Evolutionary conservation across 352 stramenopile genomes (phyloP), one percentile per base, ranked within the genome.

Genomic region (Phytopythium kandeliae): DNA sequence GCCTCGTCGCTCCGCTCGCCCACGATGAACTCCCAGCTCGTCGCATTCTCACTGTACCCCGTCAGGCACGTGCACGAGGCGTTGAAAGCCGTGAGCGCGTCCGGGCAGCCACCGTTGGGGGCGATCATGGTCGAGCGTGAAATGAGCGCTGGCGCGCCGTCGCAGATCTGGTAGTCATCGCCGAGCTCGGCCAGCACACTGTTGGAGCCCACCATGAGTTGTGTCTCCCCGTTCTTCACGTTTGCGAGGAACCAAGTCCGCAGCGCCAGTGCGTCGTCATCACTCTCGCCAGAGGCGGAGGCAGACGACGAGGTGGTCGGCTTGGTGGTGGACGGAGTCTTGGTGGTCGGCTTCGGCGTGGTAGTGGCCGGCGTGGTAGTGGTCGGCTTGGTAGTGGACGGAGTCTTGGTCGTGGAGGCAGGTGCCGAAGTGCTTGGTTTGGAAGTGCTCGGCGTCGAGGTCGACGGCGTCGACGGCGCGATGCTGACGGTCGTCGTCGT

Each of bases 41-140:
- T 51, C 10, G 56, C 48, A 2, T 48, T 63, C 38, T 63, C 41
- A 12, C 40, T 57, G 48, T 64, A 68, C 4, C 59, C 65, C 30
- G 62, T 70, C 22, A 78, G 52, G 33, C 65, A 78, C 19, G 68
- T 73, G 36, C 65, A 78, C 22, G 68, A 78, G 7, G 58, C 65
- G 35, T 70, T 68, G 28, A 74, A 49, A 16, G 58, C 51, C 40
- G 68, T 68, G 10, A 74, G 48, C 30, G 58, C 59, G 36, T 69
- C 59, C 0, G 68, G 65, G 21, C 68, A 78, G 13, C 54, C 65
- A 12, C 65, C 62, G 48, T 78, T 78, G 6, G 65, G 52, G 3
- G 46, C 49, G 26, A 64, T 55, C 15, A 54, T 60, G 9, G 45
- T 54, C 6, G 63, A 72, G 6, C 60, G 65, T 17, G 65, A 70